phyloP scores from a whole-genome alignment of 805 yeast genomes.

The Candida jianshihensis region DNA sequence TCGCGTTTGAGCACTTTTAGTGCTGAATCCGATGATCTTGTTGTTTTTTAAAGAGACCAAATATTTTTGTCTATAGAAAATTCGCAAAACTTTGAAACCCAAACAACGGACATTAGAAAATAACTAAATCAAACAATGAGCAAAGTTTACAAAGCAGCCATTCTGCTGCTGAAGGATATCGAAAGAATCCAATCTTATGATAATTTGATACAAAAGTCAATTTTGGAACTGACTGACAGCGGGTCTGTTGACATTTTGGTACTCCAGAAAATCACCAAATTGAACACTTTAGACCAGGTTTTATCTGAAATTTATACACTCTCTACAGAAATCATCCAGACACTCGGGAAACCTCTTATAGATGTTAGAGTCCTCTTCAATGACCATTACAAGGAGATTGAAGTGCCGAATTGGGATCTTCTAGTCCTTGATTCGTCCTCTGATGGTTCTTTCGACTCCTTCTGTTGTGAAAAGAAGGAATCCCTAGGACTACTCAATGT shows the following conservation, averaged over 20 bases:
- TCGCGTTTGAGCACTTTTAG: no score
- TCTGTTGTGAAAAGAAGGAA: conserved; percentile 8
- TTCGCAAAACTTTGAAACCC: no score
- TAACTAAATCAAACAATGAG: no score
- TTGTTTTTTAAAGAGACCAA: no score
- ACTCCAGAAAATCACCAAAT: conserved; percentile 8
- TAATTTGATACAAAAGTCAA: conserved; percentile 15
- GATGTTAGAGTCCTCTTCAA: conserved; percentile 18
- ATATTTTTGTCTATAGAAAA: no score
- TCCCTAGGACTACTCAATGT: conserved; percentile 5
- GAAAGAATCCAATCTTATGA: conserved; percentile 12
- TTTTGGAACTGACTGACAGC: conserved; percentile 4
- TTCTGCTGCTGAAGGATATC: conserved; percentile 14
- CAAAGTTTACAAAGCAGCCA: conserved; percentile 6
- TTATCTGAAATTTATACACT: conserved; percentile 18
- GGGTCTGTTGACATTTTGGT: conserved; percentile 16
- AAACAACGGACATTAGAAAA: no score
- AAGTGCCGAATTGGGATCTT: conserved; percentile 15
- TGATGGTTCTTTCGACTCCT: conserved; percentile 8
- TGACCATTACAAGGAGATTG: conserved; percentile 15
- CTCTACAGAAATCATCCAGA: conserved; percentile 9
- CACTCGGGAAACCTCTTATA: conserved; percentile 6
- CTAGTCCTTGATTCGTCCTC: conserved; percentile 9
- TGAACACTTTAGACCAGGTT: conserved; percentile 16
- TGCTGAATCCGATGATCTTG: no score